These are phyloP conservation scores for Lentinula detonsa DNA, from an alignment of 768 basidiomycete species.

Conservation along the genomic window DNA sequence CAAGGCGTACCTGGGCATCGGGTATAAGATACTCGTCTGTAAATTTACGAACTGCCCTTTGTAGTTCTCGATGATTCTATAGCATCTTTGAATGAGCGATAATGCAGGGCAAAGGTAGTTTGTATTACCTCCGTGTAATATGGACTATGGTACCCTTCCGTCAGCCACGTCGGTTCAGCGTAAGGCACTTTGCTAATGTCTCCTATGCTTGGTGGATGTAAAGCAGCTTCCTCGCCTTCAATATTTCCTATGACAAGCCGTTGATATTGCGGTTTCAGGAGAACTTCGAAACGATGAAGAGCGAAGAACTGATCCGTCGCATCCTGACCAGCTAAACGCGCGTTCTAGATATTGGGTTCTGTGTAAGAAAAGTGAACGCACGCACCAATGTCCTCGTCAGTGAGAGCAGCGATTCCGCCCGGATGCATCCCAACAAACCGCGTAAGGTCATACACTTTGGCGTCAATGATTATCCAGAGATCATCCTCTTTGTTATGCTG, in stretches of 20 bases:
- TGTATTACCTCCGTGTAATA: conserved; percentile 62
- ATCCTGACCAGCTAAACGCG: conserved; percentile 58
- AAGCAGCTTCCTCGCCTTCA: conserved; percentile 47
- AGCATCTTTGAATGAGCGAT: not conserved
- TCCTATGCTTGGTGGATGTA: conserved; percentile 42
- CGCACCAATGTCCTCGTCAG: conserved; percentile 68
- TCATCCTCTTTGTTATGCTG: conserved; percentile 80
- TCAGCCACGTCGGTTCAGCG: conserved; percentile 74
- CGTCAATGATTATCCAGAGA: conserved; percentile 84
- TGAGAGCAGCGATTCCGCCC: conserved; percentile 69
- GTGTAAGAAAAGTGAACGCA: not conserved
- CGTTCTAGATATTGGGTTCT: not conserved
- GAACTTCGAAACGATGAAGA: conserved; percentile 67
- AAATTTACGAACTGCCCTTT: conserved; percentile 55
- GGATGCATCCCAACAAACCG: conserved; percentile 79
- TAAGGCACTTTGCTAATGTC: conserved; percentile 67
- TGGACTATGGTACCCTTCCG: conserved; percentile 58
- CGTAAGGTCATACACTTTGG: conserved; percentile 77
- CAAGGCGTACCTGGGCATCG: conserved; percentile 30
- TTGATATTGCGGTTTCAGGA: conserved; percentile 59
- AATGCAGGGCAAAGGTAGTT: conserved; percentile 12
- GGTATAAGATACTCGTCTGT: conserved; percentile 58
- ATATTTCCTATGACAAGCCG: conserved; percentile 61
- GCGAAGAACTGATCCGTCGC: conserved; percentile 76
- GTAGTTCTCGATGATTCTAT: conserved; percentile 52